Percentiles rank a stretch among this genome's conserved stretches.
Evolutionary conservation across 75 land plant species (phyloP).

Genomic region (Adiantum capillusveneris): DNA sequence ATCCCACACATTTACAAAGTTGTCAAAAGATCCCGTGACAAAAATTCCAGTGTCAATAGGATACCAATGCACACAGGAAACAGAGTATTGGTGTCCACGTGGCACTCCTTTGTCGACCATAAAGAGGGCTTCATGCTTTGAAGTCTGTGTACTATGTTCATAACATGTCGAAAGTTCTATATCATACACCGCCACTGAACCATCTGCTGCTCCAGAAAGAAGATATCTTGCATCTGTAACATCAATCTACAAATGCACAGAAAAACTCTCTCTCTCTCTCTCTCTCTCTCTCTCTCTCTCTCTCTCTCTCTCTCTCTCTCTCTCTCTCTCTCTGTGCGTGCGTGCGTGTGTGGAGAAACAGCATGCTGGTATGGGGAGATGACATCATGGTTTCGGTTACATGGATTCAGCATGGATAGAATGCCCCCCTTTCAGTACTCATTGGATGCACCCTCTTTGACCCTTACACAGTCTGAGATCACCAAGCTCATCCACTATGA

Average conservation of each 20-base stretch:
- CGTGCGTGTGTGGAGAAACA: too few species aligned
- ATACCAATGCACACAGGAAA: slow-evolving; percentile 90
- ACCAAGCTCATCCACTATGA: too few species aligned
- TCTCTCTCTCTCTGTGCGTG: too few species aligned
- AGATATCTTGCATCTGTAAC: slow-evolving; percentile 73
- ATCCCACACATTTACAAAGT: slow-evolving; percentile 91
- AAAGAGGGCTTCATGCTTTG: slow-evolving; percentile 60
- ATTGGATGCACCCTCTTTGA: too few species aligned
- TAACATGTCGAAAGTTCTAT: slow-evolving; percentile 43
- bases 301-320: not conserved
- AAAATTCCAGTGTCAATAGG: slow-evolving; percentile 92
- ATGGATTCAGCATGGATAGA: too few species aligned
- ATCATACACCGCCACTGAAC: slow-evolving; percentile 75
- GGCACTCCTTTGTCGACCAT: slow-evolving; percentile 63
- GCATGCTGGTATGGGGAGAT: too few species aligned
- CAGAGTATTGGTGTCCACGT: slow-evolving; percentile 58
- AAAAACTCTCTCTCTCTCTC: too few species aligned
- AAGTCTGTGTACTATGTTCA: slow-evolving; percentile 36
- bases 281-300: not conserved
- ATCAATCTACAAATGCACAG: slow-evolving; percentile 59
- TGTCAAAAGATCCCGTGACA: slow-evolving; percentile 76
- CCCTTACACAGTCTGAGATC: too few species aligned
- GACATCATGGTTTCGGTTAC: too few species aligned
- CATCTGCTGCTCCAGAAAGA: slow-evolving; percentile 79
- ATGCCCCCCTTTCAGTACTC: too few species aligned